Evolutionary conservation across 1,284 basidiomycete species (phyloP), one percentile per base, ranked within the genome.

Genomic region (Hortiboletus rubellus): DNA sequence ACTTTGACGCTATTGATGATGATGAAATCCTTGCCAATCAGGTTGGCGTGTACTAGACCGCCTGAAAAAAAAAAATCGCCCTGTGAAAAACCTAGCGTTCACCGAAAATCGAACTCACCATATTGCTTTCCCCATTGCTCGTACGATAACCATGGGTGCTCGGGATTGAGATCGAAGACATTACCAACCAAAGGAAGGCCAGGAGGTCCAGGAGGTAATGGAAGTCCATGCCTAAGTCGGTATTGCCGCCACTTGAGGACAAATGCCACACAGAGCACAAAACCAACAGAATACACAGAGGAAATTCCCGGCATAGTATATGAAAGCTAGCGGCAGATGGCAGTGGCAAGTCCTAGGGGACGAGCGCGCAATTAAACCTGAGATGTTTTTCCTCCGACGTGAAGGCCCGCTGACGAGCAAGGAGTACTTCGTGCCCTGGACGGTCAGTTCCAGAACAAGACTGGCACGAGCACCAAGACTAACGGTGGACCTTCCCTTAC

Each of bases 1-100:
- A 73, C 67, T 42, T 72, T 64, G n/a, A 55, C 59, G 14, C 67
- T 72, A 42, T 77, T 78, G 52, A 82, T 62, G 22, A 82, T 55
- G 44, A 80, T 52, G 11, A 79, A 65, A 43, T 73, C 67, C 12
- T 58, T 69, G n/a, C 78, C 76, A 1, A 78, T 60, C 3, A 73
- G 54, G 9, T 67, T 65, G 0, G 72, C 59, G 46, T 74, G 71
- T 36, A 79, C 59, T 9, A 80, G 49, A 14, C 66, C 69, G 11
- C 76, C 76, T 76, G 52, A 10, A 55, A 47, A 22, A 22, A 22
- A 22, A 15, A 45, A 38, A 27, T 3, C 1, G 6, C 15, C 1
- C 5, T 60, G 9, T 40, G 9, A 5, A 42, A 27, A 27, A 15
- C 5, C 12, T 38, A 22, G 22, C 18, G 36, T 41, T n/a, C 24